Evolutionary conservation across 2,329 filamentous ascomycete species (phyloP).

Genomic region (Ophiostoma australiae): DNA sequence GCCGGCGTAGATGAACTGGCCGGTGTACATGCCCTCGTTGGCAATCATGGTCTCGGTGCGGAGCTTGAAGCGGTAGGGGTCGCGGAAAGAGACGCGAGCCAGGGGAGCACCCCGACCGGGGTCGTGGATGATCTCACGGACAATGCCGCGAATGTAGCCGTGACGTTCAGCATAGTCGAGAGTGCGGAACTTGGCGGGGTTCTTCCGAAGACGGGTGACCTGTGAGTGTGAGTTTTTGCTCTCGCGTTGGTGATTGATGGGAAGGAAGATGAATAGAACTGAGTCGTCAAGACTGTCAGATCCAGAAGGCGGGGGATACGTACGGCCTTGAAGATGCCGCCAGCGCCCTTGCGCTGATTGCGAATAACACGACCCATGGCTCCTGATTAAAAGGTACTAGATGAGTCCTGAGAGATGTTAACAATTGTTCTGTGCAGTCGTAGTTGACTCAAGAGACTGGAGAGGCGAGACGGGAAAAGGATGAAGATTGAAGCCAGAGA

Average conservation of each 20-base stretch:
- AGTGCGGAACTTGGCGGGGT: conserved; percentile 84
- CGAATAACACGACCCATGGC: conserved; percentile 44
- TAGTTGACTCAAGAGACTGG: background rate
- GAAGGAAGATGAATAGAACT: background rate
- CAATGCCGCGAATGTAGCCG: conserved; percentile 94
- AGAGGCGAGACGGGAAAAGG: background rate
- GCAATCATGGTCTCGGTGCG: conserved; percentile 99
- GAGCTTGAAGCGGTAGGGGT: conserved; percentile 97
- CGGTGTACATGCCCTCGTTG: conserved; percentile 99
- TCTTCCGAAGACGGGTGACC: conserved; percentile 91
- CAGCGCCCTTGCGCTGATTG: conserved; percentile 60
- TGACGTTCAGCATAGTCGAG: conserved; percentile 96
- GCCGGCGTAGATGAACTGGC: conserved; percentile 99
- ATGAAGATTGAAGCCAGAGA: background rate
- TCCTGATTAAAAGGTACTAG: conserved; percentile 20
- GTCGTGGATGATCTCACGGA: conserved; percentile 99
- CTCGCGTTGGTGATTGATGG: background rate
- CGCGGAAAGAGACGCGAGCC: conserved; percentile 93
- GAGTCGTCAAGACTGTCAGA: background rate
- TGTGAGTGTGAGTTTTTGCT: conserved; percentile 33
- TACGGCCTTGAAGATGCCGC: conserved; percentile 50
- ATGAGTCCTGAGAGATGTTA: conserved; percentile 22
- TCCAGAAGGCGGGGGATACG: conserved; percentile 18
- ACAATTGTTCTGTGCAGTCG: background rate
- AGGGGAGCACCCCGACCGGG: conserved; percentile 96